Evolutionary conservation across 2,329 filamentous ascomycete genomes (phyloP), one percentile per base, ranked within the genome.

Genomic region (Colletotrichum endophyticum): DNA sequence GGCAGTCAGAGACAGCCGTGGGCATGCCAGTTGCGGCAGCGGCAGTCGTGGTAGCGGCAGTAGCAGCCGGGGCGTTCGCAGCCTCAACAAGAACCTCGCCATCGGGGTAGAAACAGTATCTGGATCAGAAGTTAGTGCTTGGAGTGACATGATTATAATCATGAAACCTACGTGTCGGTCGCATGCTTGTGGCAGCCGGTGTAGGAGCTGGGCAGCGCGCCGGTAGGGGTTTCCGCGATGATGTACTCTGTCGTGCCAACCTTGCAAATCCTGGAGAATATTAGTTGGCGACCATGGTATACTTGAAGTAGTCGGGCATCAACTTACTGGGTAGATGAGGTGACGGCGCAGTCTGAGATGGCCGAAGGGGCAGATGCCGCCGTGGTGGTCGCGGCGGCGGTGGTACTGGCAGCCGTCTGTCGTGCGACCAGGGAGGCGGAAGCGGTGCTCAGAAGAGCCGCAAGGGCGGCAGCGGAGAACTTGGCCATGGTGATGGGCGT

Each of bases 151-250:
- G 2, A 25, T 7, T 1, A 19, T 1, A 7, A 15, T 15, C 15
- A 66, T 1, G 19, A 19, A 4, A 19, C 87, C 81, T 84, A 92
- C 90, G 85, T 86, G 56, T 90, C 85, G 13, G 79, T 80, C 3
- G 84, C 89, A 79, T 93, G 89, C 1, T 81, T 79, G 80, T 93
- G 91, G 76, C 92, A 87, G 16, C 80, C 84, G 0, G 84, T 85
- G 78, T 86, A 87, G 4, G 80, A 80, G 13, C 82, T 80, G 2
- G 84, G 82, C 7, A 84, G 76, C 4, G 79, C 77, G 19, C 76
- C 76, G 7, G 72, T 71, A 1, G 77, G 77, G 8, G 76, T 76
- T 22, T 76, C 67, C 5, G 70, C 44, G 11, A 78, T n/a, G 25
- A 57, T 66, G 63, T 71, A 78, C 73, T 78, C 77, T 11, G 77